Evolutionary conservation across 2,329 filamentous ascomycete genomes (phyloP).

Genomic region (Pseudogymnoascus sp.): DNA sequence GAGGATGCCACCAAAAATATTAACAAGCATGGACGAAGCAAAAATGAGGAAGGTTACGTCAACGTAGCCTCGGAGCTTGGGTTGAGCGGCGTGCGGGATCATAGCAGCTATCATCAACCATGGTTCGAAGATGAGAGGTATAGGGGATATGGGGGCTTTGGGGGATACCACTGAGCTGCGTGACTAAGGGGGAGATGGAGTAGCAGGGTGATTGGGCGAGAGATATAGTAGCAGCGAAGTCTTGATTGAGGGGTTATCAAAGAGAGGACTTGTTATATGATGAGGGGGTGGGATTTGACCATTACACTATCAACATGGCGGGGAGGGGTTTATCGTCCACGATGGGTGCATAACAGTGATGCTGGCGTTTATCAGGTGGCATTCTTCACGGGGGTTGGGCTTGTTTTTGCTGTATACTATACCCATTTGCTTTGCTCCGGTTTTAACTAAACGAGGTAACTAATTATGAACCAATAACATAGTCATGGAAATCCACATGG

Average conservation of each 20-base stretch:
- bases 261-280: background rate
- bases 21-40: constrained; percentile 32
- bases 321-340: background rate
- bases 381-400: background rate
- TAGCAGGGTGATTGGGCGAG: background rate
- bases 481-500: background rate
- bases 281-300: background rate
- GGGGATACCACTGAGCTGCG: background rate
- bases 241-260: background rate
- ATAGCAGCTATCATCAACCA: constrained; percentile 23
- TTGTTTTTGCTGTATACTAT: constrained; percentile 1
- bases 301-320: background rate
- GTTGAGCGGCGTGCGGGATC: constrained; percentile 44
- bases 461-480: background rate
- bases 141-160: background rate
- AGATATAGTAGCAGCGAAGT: background rate
- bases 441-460: background rate
- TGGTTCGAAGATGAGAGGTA: constrained; percentile 17
- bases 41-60: constrained; percentile 47
- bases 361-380: background rate
- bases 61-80: constrained; percentile 55
- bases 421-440: background rate
- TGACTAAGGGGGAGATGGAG: background rate
- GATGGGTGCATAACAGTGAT: background rate
- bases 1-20: constrained; percentile 33